Percentiles rank a stretch among this genome's conserved stretches.
phyloP scores from a whole-genome alignment of 495 filamentous ascomycete genomes.

The Penicillium simplicissimum region DNA sequence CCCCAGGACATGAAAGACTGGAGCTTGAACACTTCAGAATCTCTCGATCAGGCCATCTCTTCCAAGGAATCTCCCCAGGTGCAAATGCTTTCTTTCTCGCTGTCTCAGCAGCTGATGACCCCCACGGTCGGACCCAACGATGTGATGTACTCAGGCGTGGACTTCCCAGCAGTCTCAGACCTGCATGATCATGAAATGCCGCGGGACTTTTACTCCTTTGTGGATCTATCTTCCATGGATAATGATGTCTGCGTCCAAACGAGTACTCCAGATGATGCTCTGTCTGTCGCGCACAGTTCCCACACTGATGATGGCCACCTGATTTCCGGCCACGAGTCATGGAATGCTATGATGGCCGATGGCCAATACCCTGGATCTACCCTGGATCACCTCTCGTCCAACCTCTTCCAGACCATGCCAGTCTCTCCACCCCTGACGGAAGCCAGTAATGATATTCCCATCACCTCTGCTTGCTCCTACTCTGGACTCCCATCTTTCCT shows the following conservation, averaged over 20 bases:
- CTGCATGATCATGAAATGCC: constrained; percentile 42
- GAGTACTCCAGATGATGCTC: constrained; percentile 45
- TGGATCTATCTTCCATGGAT: constrained; percentile 48
- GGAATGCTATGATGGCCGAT: constrained; percentile 45
- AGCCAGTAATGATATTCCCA: constrained; percentile 48
- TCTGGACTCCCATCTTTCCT: constrained; percentile 44
- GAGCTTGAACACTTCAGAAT: constrained; percentile 43
- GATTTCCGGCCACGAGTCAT: constrained; percentile 37
- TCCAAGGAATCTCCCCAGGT: constrained; percentile 47
- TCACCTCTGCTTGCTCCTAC: constrained; percentile 48
- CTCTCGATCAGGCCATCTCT: constrained; percentile 40
- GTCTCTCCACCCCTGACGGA: constrained; percentile 51
- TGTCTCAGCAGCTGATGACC: constrained; percentile 48
- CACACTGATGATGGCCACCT: constrained; percentile 46
- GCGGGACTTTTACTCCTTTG: constrained; percentile 45
- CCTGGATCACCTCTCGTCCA: constrained; percentile 41
- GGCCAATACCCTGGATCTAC: constrained; percentile 41
- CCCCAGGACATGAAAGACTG: constrained; percentile 44
- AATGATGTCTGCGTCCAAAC: constrained; percentile 45
- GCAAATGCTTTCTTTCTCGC: constrained; percentile 50
- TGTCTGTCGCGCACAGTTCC: constrained; percentile 45
- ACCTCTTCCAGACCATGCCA: constrained; percentile 42
- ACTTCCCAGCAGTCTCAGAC: constrained; percentile 44
- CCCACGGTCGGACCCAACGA: constrained; percentile 45
- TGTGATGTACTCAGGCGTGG: constrained; percentile 48